Percentiles rank a stretch among this genome's conserved stretches.
Evolutionary conservation across 1,284 basidiomycete genomes (phyloP).

Genomic region (Ustilago tritici): DNA sequence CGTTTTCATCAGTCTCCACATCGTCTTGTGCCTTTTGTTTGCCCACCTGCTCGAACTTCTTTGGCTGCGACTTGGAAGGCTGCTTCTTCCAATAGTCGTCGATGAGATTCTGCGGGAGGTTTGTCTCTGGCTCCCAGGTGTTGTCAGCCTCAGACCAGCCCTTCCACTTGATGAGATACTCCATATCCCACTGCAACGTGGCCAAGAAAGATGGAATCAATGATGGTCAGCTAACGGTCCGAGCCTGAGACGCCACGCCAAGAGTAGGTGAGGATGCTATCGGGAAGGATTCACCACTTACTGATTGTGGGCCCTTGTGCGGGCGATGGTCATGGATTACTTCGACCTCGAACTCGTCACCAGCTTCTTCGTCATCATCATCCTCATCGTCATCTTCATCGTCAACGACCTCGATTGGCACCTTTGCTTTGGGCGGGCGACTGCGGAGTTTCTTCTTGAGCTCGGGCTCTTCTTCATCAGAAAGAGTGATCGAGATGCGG

Average conservation of each 20-base stretch:
- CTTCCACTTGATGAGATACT: slow-evolving; percentile 58
- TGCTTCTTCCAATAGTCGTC: slow-evolving; percentile 52
- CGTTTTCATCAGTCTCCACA: slow-evolving; percentile 19
- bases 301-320: slow-evolving; percentile 17
- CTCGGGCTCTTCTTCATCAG: slow-evolving; percentile 31
- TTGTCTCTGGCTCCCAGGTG: slow-evolving; percentile 55
- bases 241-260: not conserved
- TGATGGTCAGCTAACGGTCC: not conserved
- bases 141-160: slow-evolving; percentile 42
- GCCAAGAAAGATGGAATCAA: not conserved
- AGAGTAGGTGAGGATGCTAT: not conserved
- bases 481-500: slow-evolving; percentile 17
- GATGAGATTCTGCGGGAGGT: slow-evolving; percentile 20
- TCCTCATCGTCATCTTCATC: slow-evolving; percentile 15
- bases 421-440: slow-evolving; percentile 12
- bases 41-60: slow-evolving; percentile 31
- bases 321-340: slow-evolving; percentile 33
- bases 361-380: slow-evolving; percentile 29
- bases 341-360: slow-evolving; percentile 52
- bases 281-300: slow-evolving; percentile 7
- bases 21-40: slow-evolving; percentile 21
- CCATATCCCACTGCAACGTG: slow-evolving; percentile 22
- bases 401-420: slow-evolving; percentile 14
- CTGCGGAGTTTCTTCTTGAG: slow-evolving; percentile 10
- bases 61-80: slow-evolving; percentile 46